A percentile compares a stretch with the other conserved stretches of the same genome.
phyloP scores from a whole-genome alignment of 2,329 filamentous ascomycete genomes.

The Periconia sp. region DNA sequence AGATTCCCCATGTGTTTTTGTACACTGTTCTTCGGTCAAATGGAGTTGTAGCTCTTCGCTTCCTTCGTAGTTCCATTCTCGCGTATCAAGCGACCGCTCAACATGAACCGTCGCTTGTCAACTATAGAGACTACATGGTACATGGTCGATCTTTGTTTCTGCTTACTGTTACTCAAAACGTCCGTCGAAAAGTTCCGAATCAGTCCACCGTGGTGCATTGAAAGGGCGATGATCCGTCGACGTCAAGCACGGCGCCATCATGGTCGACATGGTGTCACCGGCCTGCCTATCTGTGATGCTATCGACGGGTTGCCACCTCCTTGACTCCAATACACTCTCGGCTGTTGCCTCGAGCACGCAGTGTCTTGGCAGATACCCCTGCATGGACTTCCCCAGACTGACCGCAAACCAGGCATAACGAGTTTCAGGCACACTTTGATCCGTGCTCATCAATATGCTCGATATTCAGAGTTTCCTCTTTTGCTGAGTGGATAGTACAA shows the following conservation, averaged over 20 bases:
- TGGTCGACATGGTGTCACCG: slow-evolving; percentile 4
- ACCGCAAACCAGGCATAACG: slow-evolving; percentile 21
- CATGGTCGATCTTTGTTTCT: slow-evolving; percentile 10
- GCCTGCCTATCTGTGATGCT: slow-evolving; percentile 10
- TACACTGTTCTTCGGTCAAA: background rate
- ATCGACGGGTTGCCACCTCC: slow-evolving; percentile 4
- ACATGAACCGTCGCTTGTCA: slow-evolving; percentile 4
- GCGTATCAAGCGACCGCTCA: background rate
- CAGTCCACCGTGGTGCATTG: background rate
- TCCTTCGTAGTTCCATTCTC: background rate
- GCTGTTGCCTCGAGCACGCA: slow-evolving; percentile 15
- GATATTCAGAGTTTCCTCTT: slow-evolving; percentile 15
- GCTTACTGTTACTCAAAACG: slow-evolving; percentile 27
- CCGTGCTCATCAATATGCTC: slow-evolving; percentile 21
- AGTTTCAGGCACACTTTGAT: slow-evolving; percentile 21
- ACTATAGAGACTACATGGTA: slow-evolving; percentile 15
- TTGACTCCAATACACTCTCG: slow-evolving; percentile 9
- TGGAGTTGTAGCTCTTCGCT: background rate
- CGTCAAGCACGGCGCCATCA: background rate
- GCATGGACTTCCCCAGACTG: slow-evolving; percentile 14
- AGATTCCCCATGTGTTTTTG: background rate
- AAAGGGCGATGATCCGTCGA: background rate
- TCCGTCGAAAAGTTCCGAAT: background rate
- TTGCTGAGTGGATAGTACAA: slow-evolving; percentile 15
- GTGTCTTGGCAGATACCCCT: slow-evolving; percentile 13